Evolutionary conservation across 2,329 filamentous ascomycete genomes (phyloP), one percentile per base, ranked within the genome.

Genomic region (Ceratocystis variospora): DNA sequence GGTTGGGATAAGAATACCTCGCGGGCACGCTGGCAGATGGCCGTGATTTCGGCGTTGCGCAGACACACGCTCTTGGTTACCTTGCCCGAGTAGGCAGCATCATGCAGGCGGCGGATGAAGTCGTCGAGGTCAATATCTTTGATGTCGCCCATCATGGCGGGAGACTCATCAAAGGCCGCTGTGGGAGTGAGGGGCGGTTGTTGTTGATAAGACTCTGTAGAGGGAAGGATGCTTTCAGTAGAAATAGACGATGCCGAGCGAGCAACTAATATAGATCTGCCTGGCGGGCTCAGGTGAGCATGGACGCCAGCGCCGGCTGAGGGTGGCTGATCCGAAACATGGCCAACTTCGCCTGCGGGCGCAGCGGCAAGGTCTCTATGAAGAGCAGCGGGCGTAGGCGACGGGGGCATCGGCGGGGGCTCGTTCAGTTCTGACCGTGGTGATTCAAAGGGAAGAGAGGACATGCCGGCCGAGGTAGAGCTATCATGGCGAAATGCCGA

Each of bases 11-110:
- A 79, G 70, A 99, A 89, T 8, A 93, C 83, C 75, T 99, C 94
- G 67, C 92, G 85, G 2, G 89, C 92, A 66, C 90, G 89, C 69
- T 88, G 85, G 75, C 94, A 99, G 70, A 99, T 93, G 68, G 93
- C 91, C 61, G 87, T 88, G 70, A 99, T 97, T 76, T 99, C 94
- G 48, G 94, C 94, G 74, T 99, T 97, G 80, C 96, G 96, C 68
- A 99, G 80, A 72, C 92, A 96, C 28, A 97, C 93, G 25, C 91
- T 90, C 80, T 99, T 99, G 69, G 94, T 97, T 71, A 96, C 90
- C 76, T 99, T 99, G 70, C 91, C 91, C 57, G 91, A 89, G 74
- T 99, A 99, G 12, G 89, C 94, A 8, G 94, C 93, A 75, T 99
- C 94, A 65, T 99, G 80, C 55, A 99, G 83, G 55, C 94, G 86